A percentile compares a stretch with the other conserved stretches of the same genome.
These are phyloP conservation scores for Thraustotheca clavata DNA, from an alignment of 352 stramenopile genomes.

Conservation along the genomic window DNA sequence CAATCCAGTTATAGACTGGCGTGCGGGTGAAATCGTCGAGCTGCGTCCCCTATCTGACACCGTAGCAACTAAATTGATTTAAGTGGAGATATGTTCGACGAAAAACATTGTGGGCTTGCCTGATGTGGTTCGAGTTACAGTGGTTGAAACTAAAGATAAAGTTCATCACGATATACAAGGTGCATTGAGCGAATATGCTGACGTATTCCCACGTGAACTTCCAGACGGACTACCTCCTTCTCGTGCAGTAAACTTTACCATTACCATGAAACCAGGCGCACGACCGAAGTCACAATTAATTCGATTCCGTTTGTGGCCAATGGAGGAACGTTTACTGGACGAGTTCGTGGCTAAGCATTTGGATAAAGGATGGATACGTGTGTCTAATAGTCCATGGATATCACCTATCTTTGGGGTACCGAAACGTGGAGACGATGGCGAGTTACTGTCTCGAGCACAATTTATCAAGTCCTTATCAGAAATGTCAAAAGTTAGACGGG, in stretches of 20 bases:
- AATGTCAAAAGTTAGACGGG: slow-evolving; percentile 18
- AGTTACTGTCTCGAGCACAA: slow-evolving; percentile 11
- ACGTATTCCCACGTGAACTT: slow-evolving; percentile 9
- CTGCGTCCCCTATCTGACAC: background rate
- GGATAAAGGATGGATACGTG: slow-evolving; percentile 22
- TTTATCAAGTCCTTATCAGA: background rate
- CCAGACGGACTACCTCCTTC: background rate
- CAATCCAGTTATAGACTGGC: slow-evolving; percentile 21
- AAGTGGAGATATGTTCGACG: background rate
- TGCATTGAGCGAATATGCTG: background rate
- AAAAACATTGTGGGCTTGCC: background rate
- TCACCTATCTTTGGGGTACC: slow-evolving; percentile 25
- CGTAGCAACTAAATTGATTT: background rate
- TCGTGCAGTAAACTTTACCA: slow-evolving; percentile 1
- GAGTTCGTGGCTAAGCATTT: slow-evolving; percentile 20
- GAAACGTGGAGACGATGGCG: slow-evolving; percentile 18
- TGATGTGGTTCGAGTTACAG: background rate
- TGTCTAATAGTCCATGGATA: slow-evolving; percentile 21
- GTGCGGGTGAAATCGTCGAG: background rate
- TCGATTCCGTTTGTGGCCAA: slow-evolving; percentile 4
- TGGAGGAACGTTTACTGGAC: slow-evolving; percentile 16
- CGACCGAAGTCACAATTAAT: background rate
- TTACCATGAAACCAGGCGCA: background rate
- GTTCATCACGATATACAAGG: background rate
- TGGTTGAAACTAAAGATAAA: background rate